Evolutionary conservation across 164 flowering plant species (phyloP), one percentile per base, ranked within the genome.

Genomic region (Berberis vulgaris): DNA sequence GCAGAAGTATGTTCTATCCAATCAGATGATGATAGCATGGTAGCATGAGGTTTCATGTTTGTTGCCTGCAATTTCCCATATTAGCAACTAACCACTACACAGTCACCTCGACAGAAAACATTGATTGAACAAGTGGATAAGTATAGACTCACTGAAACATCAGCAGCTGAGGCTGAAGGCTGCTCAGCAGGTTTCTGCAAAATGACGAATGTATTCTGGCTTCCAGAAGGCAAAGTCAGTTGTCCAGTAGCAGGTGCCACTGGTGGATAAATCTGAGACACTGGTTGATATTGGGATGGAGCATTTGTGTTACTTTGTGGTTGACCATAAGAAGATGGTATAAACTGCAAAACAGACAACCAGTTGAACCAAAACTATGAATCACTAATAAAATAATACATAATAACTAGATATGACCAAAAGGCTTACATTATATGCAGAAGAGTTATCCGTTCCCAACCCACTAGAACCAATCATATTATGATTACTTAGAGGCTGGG

Each of bases 1-100:
- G 81, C 71, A 62, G 99, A 77, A 49, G 86, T 72, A 77, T 84
- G 96, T 73, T 91, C 99, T 76, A 87, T 96, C 99, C 99, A 95
- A 76, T 91, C 97, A 68, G 95, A 81, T 53, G 88, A 66, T 7
- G 87, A 72, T 66, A 75, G 87, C 53, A 69, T 79, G 69, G 68
- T 60, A 1, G 74, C 61, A 66, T 63, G 78, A 69, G 84, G 46
- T 13, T 61, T 67, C 64, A 55, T 66, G 64, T 63, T 77, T 50
- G 57, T 60, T 2, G 65, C 83, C 92, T 87, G 76, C 63, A 72
- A 55, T 26, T 62, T 2, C 45, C 49, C 70, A 62, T 1, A 40
- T 12, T 57, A 41, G 47, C 12, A 61, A 49, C 42, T 8, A 12
- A 7, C 12, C 12, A 39, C 12, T 43, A 3, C 44, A 41, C 10